These are phyloP conservation scores for Podosphaera fusca DNA, from an alignment of 2,329 filamentous ascomycete species.

Conservation along the genomic window DNA sequence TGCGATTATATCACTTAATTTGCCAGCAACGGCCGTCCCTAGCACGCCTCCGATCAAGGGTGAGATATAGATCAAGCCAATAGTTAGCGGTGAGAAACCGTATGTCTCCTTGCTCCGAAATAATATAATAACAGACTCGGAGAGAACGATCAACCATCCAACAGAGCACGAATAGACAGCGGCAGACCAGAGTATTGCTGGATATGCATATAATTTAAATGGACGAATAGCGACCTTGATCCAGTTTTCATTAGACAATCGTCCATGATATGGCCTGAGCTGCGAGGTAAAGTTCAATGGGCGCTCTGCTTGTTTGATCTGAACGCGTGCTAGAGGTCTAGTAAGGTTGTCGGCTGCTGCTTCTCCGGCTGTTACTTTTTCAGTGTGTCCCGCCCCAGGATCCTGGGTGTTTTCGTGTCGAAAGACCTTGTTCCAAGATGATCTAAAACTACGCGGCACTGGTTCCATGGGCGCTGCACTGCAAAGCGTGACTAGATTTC, in stretches of 20 bases:
- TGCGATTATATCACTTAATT: constrained; percentile 67
- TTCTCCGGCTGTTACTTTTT: background rate
- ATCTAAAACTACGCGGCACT: constrained; percentile 17
- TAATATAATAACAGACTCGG: constrained; percentile 63
- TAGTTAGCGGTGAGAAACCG: constrained; percentile 58
- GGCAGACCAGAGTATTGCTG: constrained; percentile 70
- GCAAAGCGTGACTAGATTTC: background rate
- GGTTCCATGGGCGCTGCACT: background rate
- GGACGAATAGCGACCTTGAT: constrained; percentile 53
- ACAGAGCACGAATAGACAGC: constrained; percentile 70
- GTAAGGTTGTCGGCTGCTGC: background rate
- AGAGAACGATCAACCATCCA: constrained; percentile 88
- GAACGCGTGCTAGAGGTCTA: background rate
- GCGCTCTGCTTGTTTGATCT: constrained; percentile 36
- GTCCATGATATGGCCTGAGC: constrained; percentile 54
- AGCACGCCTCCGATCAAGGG: constrained; percentile 76
- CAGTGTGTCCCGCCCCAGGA: background rate
- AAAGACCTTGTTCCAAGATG: constrained; percentile 15
- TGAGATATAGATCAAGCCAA: constrained; percentile 70
- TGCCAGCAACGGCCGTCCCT: constrained; percentile 79
- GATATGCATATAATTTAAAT: constrained; percentile 71
- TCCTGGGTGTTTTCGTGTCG: background rate
- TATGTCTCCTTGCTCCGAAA: constrained; percentile 49
- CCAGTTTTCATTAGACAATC: constrained; percentile 60
- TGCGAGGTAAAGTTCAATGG: constrained; percentile 27